Base-by-base conservation (phyloP, 2,329 filamentous ascomycete genomes). In the Pyricularia grisea region DNA sequence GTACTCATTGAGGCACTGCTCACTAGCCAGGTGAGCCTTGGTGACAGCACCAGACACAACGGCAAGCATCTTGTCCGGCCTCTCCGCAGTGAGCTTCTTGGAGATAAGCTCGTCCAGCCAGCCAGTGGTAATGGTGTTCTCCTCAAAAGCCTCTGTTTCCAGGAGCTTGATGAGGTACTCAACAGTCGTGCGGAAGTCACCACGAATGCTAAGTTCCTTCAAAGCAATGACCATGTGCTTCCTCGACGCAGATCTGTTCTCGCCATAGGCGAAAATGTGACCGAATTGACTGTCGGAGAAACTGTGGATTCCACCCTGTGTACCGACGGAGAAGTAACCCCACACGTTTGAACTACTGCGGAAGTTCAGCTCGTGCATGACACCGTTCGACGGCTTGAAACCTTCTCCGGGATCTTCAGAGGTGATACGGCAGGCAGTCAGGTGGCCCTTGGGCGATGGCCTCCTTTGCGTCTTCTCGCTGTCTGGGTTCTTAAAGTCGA, bases 311-410 rank as follows among this genome's bases (percentile, higher is more conserved):
- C 94, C 94, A 83, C 94, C 94, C 69, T 93, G 90, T 11, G 94
- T 95, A 83, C 94, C 92, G 79, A 99, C 95, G 68, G 95, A 99
- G 88, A 99, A 99, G 82, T 99, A 99, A 86, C 95, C 95, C 95
- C 95, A 99, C 69, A 98, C 95, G 74, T 99, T 99, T 72, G 95
- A 98, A 79, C 93, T 97, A 84, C 92, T 96, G 78, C 95, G 89
- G 88, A 99, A 99, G 86, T 99, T 99, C 77, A 99, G 85, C 78
- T 99, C 95, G 83, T 98, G 95, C 88, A 99, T 96, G 68, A 94
- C 97, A 88, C 95, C 95, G 76, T 94, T 97, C 65, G 95, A 99
- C 70, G 95, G 95, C 87, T 99, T 99, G 89, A 99, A 99, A 68
- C 95, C 95, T 85, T 99, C 95, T 76, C 96, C 95, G 11, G 95